phyloP scores from a whole-genome alignment of 2,329 filamentous ascomycete species.

The Huntiella savannae region DNA sequence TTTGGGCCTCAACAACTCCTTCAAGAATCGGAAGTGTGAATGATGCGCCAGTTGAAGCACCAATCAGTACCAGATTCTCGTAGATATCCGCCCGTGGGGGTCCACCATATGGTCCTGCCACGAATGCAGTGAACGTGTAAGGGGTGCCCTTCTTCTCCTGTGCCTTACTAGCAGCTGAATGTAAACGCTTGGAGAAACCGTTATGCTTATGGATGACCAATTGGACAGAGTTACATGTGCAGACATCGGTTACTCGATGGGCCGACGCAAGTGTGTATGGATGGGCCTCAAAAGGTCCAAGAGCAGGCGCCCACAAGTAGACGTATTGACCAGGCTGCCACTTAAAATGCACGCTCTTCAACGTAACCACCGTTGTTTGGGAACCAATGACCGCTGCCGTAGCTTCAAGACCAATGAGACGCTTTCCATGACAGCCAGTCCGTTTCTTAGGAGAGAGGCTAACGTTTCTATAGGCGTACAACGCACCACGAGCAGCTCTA shows the following conservation, averaged over 20 bases:
- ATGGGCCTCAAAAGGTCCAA: conserved; percentile 36
- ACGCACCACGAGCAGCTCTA: conserved; percentile 29
- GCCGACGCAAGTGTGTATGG: conserved; percentile 44
- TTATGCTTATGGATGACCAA: conserved; percentile 35
- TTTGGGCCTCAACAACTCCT: conserved; percentile 22
- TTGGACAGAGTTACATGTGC: conserved; percentile 40
- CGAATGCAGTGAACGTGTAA: conserved; percentile 24
- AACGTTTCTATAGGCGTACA: conserved; percentile 34
- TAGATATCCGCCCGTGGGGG: conserved; percentile 38
- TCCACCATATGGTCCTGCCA: conserved; percentile 36
- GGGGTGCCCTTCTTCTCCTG: conserved; percentile 16
- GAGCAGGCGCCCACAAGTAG: conserved; percentile 38
- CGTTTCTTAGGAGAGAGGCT: conserved; percentile 18
- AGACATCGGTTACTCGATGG: conserved; percentile 29
- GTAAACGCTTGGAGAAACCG: conserved; percentile 37
- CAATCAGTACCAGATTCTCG: conserved; percentile 40
- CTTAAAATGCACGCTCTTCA: conserved; percentile 38
- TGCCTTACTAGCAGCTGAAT: conserved; percentile 25
- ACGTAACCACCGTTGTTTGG: conserved; percentile 35
- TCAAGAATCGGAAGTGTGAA: conserved; percentile 42
- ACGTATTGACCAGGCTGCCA: conserved; percentile 43
- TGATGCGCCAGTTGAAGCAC: conserved; percentile 43
- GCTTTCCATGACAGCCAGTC: conserved; percentile 27
- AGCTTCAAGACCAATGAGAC: conserved; percentile 33
- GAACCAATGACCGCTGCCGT: conserved; percentile 29